A percentile compares a stretch with the other conserved stretches of the same genome.
Evolutionary conservation across 2,329 filamentous ascomycete species (phyloP).

Genomic region (Fusarium mexicanum): DNA sequence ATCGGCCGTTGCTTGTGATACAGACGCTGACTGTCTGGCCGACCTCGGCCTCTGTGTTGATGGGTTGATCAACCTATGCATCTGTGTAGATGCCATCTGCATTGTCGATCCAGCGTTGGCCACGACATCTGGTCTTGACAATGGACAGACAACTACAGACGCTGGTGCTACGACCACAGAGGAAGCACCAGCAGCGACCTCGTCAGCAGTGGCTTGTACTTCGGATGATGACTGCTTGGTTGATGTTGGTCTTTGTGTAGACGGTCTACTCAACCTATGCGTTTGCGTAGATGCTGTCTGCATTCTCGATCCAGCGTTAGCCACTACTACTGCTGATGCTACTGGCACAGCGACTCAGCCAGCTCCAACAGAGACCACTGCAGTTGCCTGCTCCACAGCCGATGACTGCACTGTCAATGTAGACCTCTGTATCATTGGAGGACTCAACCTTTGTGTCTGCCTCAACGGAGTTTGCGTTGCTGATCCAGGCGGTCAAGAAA

Average conservation of each 20-base stretch:
- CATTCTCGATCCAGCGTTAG: neutral
- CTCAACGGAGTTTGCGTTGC: neutral
- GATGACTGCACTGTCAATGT: neutral
- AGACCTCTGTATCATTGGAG: neutral
- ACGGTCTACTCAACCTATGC: slow-evolving; percentile 5
- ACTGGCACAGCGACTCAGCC: neutral
- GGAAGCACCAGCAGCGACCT: neutral
- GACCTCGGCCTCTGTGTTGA: too few species aligned
- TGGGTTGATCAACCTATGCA: neutral
- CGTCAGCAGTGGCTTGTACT: neutral
- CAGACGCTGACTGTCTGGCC: too few species aligned
- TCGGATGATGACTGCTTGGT: neutral
- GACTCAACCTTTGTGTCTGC: neutral
- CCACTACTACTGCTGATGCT: neutral
- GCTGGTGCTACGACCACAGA: neutral
- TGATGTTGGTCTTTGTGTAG: neutral
- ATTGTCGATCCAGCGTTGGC: neutral
- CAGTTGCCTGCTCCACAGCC: neutral
- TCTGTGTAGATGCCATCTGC: neutral
- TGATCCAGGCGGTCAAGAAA: neutral
- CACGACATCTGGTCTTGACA: neutral
- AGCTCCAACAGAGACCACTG: neutral
- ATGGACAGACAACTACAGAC: neutral
- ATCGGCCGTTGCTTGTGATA: too few species aligned
- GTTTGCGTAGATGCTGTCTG: slow-evolving; percentile 1